Conservation (phyloP, 164 flowering plant species). For the Macadamia tetraphylla region DNA sequence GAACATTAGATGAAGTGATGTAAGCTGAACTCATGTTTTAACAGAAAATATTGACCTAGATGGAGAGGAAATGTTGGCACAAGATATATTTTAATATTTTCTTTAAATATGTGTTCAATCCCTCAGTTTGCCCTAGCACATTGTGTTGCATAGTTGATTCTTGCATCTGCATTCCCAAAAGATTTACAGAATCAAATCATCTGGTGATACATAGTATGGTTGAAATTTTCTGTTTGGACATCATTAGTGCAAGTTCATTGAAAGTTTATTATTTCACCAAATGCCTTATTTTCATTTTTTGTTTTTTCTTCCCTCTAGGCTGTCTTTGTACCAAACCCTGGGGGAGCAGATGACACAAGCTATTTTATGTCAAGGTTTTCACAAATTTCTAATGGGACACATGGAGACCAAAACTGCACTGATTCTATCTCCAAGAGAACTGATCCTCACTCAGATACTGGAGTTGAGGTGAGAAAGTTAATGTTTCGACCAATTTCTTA, state of each 20-base stretch:
- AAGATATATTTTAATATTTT: too few species aligned
- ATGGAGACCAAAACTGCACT: slow-evolving; percentile 27
- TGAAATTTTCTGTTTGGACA: too few species aligned
- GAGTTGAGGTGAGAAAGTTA: slow-evolving; percentile 34
- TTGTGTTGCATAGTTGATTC: too few species aligned
- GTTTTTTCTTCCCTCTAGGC: slow-evolving; percentile 31
- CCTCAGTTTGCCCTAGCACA: too few species aligned
- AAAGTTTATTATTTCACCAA: neutral
- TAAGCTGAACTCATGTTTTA: too few species aligned
- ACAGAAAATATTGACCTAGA: too few species aligned
- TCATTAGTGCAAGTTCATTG: too few species aligned
- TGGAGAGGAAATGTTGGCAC: too few species aligned
- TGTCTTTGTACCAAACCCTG: slow-evolving; percentile 63
- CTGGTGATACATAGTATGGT: neutral
- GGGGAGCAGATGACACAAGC: slow-evolving; percentile 60
- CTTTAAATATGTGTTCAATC: too few species aligned
- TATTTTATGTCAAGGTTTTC: slow-evolving; percentile 55
- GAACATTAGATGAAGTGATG: too few species aligned
- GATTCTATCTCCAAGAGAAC: slow-evolving; percentile 28
- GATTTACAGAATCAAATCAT: neutral
- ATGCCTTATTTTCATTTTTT: neutral
- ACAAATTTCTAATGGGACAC: slow-evolving; percentile 29
- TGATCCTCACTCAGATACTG: slow-evolving; percentile 30
- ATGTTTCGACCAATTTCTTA: neutral
- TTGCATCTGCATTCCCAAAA: neutral